Conservation (phyloP, 208 protist genomes). For the Leishmania arabica region DNA sequence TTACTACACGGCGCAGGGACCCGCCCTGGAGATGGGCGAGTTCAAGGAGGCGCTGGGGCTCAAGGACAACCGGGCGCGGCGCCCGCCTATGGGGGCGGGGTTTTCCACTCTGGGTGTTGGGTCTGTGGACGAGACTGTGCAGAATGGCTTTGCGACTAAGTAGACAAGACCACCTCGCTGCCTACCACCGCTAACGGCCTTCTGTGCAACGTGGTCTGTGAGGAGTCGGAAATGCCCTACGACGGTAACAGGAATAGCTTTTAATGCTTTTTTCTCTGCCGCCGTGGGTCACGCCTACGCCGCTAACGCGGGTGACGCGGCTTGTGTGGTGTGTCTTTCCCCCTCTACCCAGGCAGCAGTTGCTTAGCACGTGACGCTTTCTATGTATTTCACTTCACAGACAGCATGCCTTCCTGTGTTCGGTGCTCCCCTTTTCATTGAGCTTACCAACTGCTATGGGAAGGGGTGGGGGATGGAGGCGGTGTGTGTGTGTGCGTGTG, state of each 20-base stretch:
- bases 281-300: background rate
- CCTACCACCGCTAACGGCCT: background rate
- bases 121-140: constrained; percentile 6
- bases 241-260: background rate
- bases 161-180: background rate
- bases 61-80: constrained; percentile 74
- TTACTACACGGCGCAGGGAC: constrained; percentile 81
- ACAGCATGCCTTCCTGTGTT: background rate
- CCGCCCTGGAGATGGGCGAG: constrained; percentile 83
- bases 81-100: constrained; percentile 53
- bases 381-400: background rate
- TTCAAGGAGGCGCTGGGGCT: constrained; percentile 89
- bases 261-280: background rate
- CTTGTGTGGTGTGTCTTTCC: background rate
- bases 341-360: background rate
- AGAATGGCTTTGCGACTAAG: constrained; percentile 28
- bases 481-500: background rate
- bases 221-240: background rate
- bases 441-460: background rate
- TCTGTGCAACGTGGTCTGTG: background rate
- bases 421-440: background rate
- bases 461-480: background rate
- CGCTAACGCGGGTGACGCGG: background rate
- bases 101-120: constrained; percentile 75
- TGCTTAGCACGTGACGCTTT: background rate